Conservation (phyloP, 257 asterid species). For the Euphrasia confusa region DNA sequence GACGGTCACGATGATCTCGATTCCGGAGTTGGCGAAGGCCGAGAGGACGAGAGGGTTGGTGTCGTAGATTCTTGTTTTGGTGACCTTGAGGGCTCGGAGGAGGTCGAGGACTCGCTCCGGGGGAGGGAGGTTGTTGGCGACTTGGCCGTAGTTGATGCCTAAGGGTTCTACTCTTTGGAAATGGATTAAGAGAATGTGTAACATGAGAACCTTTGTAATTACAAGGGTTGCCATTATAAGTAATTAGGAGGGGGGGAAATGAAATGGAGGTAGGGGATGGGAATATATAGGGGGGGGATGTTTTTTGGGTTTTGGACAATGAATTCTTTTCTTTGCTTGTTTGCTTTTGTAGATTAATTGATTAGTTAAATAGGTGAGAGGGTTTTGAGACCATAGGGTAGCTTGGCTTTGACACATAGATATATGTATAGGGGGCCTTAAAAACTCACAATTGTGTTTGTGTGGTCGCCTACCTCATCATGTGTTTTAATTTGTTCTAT, state of each 20-base stretch:
- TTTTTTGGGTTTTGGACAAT: background rate
- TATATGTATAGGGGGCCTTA: background rate
- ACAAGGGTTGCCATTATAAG: slow-evolving; percentile 36
- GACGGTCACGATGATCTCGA: slow-evolving; percentile 63
- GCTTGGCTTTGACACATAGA: slow-evolving; percentile 22
- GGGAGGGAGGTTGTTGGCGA: slow-evolving; percentile 65
- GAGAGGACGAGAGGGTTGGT: slow-evolving; percentile 59
- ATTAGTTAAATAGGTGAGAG: slow-evolving; percentile 18
- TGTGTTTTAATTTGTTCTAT: slow-evolving; percentile 19
- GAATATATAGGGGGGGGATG: slow-evolving; percentile 26
- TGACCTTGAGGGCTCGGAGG: slow-evolving; percentile 45
- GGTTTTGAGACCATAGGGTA: slow-evolving; percentile 20
- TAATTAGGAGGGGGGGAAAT: too few relatives aligned
- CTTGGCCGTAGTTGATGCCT: slow-evolving; percentile 86
- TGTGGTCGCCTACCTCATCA: slow-evolving; percentile 22
- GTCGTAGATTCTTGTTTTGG: slow-evolving; percentile 75
- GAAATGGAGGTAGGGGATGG: slow-evolving; percentile 26
- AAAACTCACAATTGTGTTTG: background rate
- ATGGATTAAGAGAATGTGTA: slow-evolving; percentile 41
- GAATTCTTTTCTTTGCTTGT: slow-evolving; percentile 53
- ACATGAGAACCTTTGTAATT: slow-evolving; percentile 30
- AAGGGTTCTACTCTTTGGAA: slow-evolving; percentile 38
- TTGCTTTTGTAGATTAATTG: slow-evolving; percentile 27
- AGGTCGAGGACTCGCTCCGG: slow-evolving; percentile 62
- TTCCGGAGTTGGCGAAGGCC: slow-evolving; percentile 62